Evolutionary conservation across 495 filamentous ascomycete genomes (phyloP), one percentile per base, ranked within the genome.

Genomic region (Xylaria palmicola): DNA sequence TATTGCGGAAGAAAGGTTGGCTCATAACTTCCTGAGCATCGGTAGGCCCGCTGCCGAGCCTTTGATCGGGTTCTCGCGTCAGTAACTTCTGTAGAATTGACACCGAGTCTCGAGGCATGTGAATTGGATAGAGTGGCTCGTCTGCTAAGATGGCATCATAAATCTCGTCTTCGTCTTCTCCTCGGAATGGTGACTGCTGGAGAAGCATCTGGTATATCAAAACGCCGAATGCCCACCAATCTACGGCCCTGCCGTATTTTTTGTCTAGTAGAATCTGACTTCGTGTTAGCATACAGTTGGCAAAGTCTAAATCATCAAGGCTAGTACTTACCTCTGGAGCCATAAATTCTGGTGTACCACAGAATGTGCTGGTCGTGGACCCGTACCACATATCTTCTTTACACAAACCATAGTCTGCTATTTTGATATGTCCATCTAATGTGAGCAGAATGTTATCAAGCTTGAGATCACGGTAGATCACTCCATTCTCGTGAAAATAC

Each of bases 301-400:
- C n/a, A 2, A 13, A n/a, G 17, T 15, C 7, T 7, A 29, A 30
- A 12, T 56, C 34, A 17, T 5, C 45, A 22, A 5, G 36, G 43
- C 6, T 36, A 4, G 19, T 8, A 75, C 83, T 70, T 83, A 95
- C 92, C 83, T 99, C 94, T 10, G 94, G 94, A 13, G 94, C 94
- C 94, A 99, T 99, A 62, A 99, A 99, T 70, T 99, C 94, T 40
- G 94, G 94, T 22, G 94, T 99, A 75, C 94, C 94, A 76, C 94
- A 99, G 78, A 99, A 99, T 26, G 94, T 99, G 77, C 93, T 92
- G 1, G 94, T 99, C 0, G 90, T 97, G 55, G 89, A 90, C 36
- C 92, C 92, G 73, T 97, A 98, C 90, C 92, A 97, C 95, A 99
- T 99, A 62, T 98, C 93, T 69, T 99, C 95, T 75, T 99, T 99